Base-by-base conservation (phyloP, 1,284 basidiomycete genomes). In the Retiboletus fuscus region DNA sequence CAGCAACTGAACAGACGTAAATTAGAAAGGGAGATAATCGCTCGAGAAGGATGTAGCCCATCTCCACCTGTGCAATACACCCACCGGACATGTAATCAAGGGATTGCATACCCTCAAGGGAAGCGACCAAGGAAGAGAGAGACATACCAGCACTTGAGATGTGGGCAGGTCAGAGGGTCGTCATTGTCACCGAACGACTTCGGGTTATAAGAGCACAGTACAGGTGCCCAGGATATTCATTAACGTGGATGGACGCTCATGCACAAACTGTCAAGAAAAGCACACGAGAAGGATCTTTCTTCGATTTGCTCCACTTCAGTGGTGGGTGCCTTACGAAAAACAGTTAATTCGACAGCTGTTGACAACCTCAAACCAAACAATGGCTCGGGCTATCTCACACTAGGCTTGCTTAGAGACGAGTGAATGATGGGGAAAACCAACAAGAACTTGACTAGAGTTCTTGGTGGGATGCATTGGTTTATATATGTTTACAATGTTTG, bases 161-260 rank as follows among this genome's bases (percentile, higher is more conserved):
- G 47, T 20, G 30, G 41, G 47, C 4, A n/a, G 51, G 30, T 39
- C 11, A 46, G 44, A 22, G 22, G 22, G 26, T 20, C 24, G 22
- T 18, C 44, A 15, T 30, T 39, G 34, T 39, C 53, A 16, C 28
- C 39, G 34, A n/a, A 30, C 47, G 26, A 43, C 20, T 24, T 22
- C 12, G 11, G 55, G n/a, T 61, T 58, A 66, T 66, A 58, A 43
- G 51, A 30, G 34, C 13, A 34, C 34, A 34, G 51, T 8, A 55
- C 16, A n/a, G n/a, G 16, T 16, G 28, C 34, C 30, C 2, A 34
- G 34, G 8, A 34, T 34, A 34, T 34, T 60, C 15, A n/a, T n/a
- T n/a, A n/a, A n/a, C n/a, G n/a, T n/a, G n/a, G n/a, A n/a, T n/a
- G 18, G 49, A 66, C 63, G 53, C 64, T 22, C 64, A 43, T 47